Evolutionary conservation across 805 yeast genomes (phyloP), one percentile per base, ranked within the genome.

Genomic region (Cyberlindnera subsufficiens): DNA sequence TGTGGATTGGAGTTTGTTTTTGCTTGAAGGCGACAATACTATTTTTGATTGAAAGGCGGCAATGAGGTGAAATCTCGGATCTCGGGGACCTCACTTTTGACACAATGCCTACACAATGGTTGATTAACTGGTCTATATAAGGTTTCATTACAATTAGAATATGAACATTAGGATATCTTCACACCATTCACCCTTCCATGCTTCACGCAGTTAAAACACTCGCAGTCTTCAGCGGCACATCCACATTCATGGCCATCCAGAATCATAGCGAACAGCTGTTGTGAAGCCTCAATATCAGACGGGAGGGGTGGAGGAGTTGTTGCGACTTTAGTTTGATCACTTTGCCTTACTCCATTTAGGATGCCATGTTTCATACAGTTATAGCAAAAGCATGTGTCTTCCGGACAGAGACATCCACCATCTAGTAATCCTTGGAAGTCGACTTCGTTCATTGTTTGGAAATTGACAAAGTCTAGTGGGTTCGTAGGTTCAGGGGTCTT

Each of bases 311-410:
- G 14, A 15, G 38, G 38, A n/a, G 30, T 25, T 18, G 16, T n/a
- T 4, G 38, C 9, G 9, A 35, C 38, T 35, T 15, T 22, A 4
- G 20, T 9, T 7, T 25, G 16, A 18, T 37, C 40, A 30, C 35
- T 20, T 17, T 30, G 40, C 17, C 40, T 17, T 19, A 57, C 41
- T 5, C 61, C 61, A 16, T 54, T 50, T 0, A 44, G 18, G 16
- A 57, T 57, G 3, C 54, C 54, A 42, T 57, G 61, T 14, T 47
- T 42, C 5, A 39, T n/a, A 33, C 61, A 57, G 31, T 53, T 52
- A 20, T 37, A 54, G 18, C 58, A 54, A 1, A 19, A 20, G 27
- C 58, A 54, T 4, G 38, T 40, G 10, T 38, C 40, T 4, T 39
- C 46, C 6, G 44, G 42, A 44, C 59, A 54, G 7, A 33, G 27